A percentile compares a stretch with the other conserved stretches of the same genome.
phyloP scores from a whole-genome alignment of 345 rosid species.

The Eucalyptus sp. region DNA sequence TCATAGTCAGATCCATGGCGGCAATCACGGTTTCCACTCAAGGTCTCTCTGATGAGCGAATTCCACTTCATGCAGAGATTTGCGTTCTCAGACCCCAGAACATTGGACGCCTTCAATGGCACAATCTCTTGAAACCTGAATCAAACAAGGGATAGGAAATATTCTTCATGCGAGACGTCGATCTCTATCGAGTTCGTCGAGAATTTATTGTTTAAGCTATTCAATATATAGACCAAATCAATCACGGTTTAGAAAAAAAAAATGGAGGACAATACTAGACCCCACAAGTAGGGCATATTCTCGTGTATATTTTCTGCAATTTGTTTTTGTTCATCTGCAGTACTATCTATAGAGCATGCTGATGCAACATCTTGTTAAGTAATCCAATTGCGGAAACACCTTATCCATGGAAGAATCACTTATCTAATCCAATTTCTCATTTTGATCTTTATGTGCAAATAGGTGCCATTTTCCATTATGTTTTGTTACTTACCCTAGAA shows the following conservation, averaged over 20 bases:
- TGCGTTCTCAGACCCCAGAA: background rate
- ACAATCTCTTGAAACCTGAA: conserved; percentile 6
- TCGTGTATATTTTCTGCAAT: background rate
- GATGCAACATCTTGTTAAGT: background rate
- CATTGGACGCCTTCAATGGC: background rate
- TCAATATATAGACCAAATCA: background rate
- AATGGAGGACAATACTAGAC: background rate
- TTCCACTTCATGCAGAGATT: background rate
- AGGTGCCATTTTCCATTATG: background rate
- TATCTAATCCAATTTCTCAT: background rate
- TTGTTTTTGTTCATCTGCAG: background rate
- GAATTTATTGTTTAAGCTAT: background rate
- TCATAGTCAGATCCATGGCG: background rate
- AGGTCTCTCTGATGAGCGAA: background rate
- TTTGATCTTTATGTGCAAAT: background rate
- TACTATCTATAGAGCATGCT: background rate
- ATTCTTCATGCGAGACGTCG: background rate
- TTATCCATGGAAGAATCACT: background rate
- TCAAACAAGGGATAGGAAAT: background rate
- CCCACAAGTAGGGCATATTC: background rate
- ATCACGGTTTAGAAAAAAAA: background rate
- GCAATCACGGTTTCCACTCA: background rate
- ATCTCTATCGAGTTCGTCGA: background rate
- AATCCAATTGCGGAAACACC: background rate
- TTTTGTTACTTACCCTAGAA: conserved; percentile 43